Evolutionary conservation across 2,329 filamentous ascomycete genomes (phyloP).

Genomic region (Cytospora paraplurivora): DNA sequence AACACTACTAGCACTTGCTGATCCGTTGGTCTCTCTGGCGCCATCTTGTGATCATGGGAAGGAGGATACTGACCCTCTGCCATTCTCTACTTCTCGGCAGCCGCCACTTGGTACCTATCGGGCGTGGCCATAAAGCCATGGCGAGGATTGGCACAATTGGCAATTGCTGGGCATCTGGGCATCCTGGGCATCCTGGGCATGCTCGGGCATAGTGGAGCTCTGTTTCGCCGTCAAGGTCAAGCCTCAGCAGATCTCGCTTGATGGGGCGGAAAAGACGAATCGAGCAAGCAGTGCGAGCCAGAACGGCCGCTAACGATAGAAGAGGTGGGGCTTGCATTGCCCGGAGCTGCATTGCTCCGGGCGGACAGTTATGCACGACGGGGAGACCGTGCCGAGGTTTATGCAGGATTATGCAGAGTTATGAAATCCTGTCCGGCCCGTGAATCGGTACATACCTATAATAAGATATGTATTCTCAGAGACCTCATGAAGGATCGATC

Average conservation of each 20-base stretch:
- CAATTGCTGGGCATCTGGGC: too few relatives aligned
- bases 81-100: too few relatives aligned
- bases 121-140: too few relatives aligned
- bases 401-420: not conserved
- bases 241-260: too few relatives aligned
- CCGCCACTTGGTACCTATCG: too few relatives aligned
- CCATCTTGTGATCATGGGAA: not conserved
- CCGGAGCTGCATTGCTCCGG: conserved; percentile 19
- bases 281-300: conserved; percentile 15
- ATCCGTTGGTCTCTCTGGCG: not conserved
- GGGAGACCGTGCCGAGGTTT: conserved; percentile 7
- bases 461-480: too few relatives aligned
- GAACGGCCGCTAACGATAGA: conserved; percentile 4
- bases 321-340: conserved; percentile 1
- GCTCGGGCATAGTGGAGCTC: too few relatives aligned
- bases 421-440: not conserved
- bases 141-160: too few relatives aligned
- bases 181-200: too few relatives aligned
- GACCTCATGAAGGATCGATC: too few relatives aligned
- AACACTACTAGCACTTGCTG: not conserved
- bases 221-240: too few relatives aligned
- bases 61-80: too few relatives aligned
- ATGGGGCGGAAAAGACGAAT: conserved; percentile 2
- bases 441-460: not conserved
- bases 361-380: conserved; percentile 17